Conservation (phyloP, 2,329 filamentous ascomycete species). For the Pseudogymnoascus sp. region DNA sequence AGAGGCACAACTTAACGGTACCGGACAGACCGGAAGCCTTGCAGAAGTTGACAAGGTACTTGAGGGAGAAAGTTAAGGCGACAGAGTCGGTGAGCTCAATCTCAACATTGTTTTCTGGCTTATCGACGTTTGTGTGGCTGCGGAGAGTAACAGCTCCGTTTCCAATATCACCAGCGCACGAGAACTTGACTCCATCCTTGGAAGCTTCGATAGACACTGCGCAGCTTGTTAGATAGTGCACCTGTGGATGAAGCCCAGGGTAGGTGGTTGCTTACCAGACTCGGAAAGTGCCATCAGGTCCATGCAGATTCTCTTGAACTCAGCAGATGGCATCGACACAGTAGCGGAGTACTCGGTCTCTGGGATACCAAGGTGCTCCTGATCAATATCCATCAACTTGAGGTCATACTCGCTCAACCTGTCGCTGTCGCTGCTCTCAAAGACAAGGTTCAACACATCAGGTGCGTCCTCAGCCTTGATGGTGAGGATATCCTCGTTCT, state of each 20-base stretch:
- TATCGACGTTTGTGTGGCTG: constrained; percentile 80
- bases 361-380: constrained; percentile 96
- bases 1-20: constrained; percentile 85
- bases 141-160: constrained; percentile 89
- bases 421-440: constrained; percentile 84
- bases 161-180: constrained; percentile 88
- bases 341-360: constrained; percentile 97
- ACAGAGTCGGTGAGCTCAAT: constrained; percentile 92
- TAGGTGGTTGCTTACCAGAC: constrained; percentile 59
- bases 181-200: constrained; percentile 97
- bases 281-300: constrained; percentile 90
- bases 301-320: constrained; percentile 92
- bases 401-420: constrained; percentile 97
- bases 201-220: constrained; percentile 88
- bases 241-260: not conserved
- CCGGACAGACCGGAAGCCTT: constrained; percentile 81
- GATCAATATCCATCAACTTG: constrained; percentile 99
- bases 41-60: constrained; percentile 99
- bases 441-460: constrained; percentile 89
- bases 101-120: constrained; percentile 74
- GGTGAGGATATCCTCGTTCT: constrained; percentile 89
- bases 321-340: constrained; percentile 75
- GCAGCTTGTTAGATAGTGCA: not conserved
- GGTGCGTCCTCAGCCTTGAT: constrained; percentile 96
- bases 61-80: constrained; percentile 91